phyloP scores from a whole-genome alignment of 345 rosid species.

The Rhodomyrtus tomentosa region DNA sequence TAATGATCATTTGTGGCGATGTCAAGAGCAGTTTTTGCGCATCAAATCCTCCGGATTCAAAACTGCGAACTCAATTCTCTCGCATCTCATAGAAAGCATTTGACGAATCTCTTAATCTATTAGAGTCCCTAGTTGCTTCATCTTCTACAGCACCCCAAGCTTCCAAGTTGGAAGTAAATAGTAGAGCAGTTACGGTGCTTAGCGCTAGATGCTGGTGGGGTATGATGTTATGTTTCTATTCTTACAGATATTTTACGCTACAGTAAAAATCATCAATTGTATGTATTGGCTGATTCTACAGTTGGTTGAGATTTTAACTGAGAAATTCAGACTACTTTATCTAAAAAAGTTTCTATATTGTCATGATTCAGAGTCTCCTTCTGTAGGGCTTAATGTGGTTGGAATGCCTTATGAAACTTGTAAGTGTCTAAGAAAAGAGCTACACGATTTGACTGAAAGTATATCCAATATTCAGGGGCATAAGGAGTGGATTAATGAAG shows the following conservation, averaged over 20 bases:
- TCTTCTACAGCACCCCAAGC: not conserved
- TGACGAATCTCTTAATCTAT: not conserved
- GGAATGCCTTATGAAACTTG: not conserved
- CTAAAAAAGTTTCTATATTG: not conserved
- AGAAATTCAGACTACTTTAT: not conserved
- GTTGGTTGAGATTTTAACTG: not conserved
- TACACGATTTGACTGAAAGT: not conserved
- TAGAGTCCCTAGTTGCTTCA: not conserved
- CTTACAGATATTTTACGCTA: not conserved
- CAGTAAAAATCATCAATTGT: not conserved
- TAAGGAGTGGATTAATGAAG: constrained; percentile 97
- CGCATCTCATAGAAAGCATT: not conserved
- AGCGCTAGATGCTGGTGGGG: not conserved
- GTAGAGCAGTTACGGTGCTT: not conserved
- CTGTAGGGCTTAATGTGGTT: not conserved
- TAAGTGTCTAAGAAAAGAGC: not conserved
- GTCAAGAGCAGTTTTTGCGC: not conserved
- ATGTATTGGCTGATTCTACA: not conserved
- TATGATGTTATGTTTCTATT: not conserved
- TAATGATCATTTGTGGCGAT: not conserved
- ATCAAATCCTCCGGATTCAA: not conserved
- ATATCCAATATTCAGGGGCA: constrained; percentile 86
- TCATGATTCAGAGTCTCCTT: not conserved
- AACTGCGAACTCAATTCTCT: not conserved
- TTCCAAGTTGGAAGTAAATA: not conserved